Evolutionary conservation across 1,284 basidiomycete species (phyloP).

Genomic region (Gymnopus androsaceus): DNA sequence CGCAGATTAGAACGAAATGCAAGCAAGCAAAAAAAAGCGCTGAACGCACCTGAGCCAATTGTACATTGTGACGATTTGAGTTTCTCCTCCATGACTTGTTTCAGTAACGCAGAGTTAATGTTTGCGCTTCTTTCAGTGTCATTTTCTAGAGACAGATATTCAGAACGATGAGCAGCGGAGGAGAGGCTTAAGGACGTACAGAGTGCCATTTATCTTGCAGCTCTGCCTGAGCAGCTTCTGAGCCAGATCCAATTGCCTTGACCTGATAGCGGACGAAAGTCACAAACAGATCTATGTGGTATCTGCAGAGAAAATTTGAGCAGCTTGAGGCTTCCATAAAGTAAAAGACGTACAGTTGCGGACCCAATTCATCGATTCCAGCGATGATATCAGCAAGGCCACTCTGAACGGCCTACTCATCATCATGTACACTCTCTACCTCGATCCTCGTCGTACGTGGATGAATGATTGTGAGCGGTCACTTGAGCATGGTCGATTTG

Average conservation of each 20-base stretch:
- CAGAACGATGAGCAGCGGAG: neutral
- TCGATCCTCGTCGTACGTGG: conserved; percentile 99
- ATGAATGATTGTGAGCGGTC: conserved; percentile 92
- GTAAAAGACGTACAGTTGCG: conserved; percentile 74
- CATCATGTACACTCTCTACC: conserved; percentile 96
- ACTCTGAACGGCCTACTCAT: conserved; percentile 99
- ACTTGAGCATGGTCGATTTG: conserved; percentile 99
- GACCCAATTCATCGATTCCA: conserved; percentile 94
- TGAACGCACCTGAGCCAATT: conserved; percentile 82
- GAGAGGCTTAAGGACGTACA: conserved; percentile 47
- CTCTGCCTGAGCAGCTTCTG: conserved; percentile 96
- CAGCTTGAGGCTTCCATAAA: conserved; percentile 7
- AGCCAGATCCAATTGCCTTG: conserved; percentile 98
- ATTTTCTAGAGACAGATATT: conserved; percentile 72
- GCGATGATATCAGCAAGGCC: conserved; percentile 96
- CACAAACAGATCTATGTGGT: conserved; percentile 98
- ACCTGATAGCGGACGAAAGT: conserved; percentile 97
- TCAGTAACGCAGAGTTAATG: conserved; percentile 85
- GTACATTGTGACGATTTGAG: conserved; percentile 97
- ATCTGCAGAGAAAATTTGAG: conserved; percentile 52
- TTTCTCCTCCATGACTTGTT: conserved; percentile 99
- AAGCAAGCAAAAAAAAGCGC: neutral
- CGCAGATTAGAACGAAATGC: neutral
- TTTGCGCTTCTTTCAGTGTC: conserved; percentile 87
- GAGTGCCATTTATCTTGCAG: conserved; percentile 98